Conservation (phyloP, 306 rosid genomes). For the Inga leiocalycina region DNA sequence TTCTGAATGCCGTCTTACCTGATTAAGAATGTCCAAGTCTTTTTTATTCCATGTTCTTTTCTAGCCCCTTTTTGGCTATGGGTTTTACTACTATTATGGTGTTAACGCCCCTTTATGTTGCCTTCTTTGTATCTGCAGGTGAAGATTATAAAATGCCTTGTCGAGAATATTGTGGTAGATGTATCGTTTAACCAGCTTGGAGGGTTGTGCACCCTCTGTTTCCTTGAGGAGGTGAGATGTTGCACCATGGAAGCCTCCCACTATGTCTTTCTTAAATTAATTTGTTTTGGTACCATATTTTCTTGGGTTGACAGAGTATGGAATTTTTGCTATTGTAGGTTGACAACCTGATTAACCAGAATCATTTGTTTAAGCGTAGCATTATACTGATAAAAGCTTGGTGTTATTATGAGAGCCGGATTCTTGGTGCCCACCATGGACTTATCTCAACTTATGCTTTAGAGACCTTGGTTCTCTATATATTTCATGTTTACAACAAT, state of each 20-base stretch:
- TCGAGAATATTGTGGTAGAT: conserved; percentile 98
- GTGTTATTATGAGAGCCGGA: conserved; percentile 99
- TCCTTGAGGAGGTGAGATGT: conserved; percentile 88
- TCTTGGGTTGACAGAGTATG: conserved; percentile 31
- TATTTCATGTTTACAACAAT: conserved; percentile 93
- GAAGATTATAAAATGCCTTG: conserved; percentile 94
- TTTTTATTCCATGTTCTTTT: background rate
- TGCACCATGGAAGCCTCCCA: conserved; percentile 19
- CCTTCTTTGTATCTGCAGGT: conserved; percentile 58
- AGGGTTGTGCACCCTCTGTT: conserved; percentile 97
- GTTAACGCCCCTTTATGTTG: conserved; percentile 5
- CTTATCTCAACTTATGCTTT: conserved; percentile 96
- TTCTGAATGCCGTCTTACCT: background rate
- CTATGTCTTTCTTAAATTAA: conserved; percentile 26
- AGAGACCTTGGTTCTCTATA: conserved; percentile 98
- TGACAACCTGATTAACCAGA: conserved; percentile 80
- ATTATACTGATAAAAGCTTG: conserved; percentile 97
- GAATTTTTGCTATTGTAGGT: conserved; percentile 61
- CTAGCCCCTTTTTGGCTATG: background rate
- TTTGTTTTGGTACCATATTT: background rate
- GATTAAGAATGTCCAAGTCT: background rate
- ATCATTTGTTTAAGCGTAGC: conserved; percentile 97
- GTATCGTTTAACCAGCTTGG: conserved; percentile 98
- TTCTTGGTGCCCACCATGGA: conserved; percentile 99
- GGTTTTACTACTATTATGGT: background rate